Conservation (phyloP, 768 basidiomycete genomes). For the Wakefieldia striispora region DNA sequence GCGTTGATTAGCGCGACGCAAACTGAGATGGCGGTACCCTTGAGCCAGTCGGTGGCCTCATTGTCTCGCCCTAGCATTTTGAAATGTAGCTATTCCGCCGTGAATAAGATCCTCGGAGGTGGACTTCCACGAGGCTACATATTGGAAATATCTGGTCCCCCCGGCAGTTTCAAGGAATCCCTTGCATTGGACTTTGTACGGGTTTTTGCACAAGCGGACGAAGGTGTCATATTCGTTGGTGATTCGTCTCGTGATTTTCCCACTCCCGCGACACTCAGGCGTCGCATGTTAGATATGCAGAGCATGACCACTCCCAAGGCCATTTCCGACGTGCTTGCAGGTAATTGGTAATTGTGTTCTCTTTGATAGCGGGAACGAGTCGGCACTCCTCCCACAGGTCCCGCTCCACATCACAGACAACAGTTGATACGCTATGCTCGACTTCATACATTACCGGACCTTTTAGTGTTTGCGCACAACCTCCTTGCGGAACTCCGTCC, state of each 20-base stretch:
- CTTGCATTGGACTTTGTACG: constrained; percentile 50
- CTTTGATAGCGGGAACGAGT: constrained; percentile 7
- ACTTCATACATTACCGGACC: constrained; percentile 48
- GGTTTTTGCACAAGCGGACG: constrained; percentile 44
- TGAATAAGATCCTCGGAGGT: constrained; percentile 61
- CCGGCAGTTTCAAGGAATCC: constrained; percentile 64
- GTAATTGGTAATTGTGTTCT: constrained; percentile 16
- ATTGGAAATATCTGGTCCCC: constrained; percentile 75
- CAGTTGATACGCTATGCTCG: constrained; percentile 25
- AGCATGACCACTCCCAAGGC: constrained; percentile 42
- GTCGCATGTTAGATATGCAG: constrained; percentile 42
- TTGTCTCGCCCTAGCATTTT: constrained; percentile 24
- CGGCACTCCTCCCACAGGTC: constrained; percentile 36
- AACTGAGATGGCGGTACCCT: constrained; percentile 28
- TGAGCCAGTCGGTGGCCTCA: constrained; percentile 59
- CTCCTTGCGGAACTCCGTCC: constrained; percentile 48
- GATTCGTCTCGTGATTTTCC: constrained; percentile 12
- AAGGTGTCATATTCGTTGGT: constrained; percentile 69
- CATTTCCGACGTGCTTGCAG: constrained; percentile 30
- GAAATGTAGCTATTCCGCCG: constrained; percentile 38
- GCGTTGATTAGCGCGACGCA: constrained; percentile 44
- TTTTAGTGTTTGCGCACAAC: constrained; percentile 58
- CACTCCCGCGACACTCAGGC: constrained; percentile 2
- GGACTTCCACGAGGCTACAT: constrained; percentile 61
- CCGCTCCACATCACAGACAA: constrained; percentile 33